Conservation (phyloP, 495 filamentous ascomycete species). For the Talaromyces thailandensis region DNA sequence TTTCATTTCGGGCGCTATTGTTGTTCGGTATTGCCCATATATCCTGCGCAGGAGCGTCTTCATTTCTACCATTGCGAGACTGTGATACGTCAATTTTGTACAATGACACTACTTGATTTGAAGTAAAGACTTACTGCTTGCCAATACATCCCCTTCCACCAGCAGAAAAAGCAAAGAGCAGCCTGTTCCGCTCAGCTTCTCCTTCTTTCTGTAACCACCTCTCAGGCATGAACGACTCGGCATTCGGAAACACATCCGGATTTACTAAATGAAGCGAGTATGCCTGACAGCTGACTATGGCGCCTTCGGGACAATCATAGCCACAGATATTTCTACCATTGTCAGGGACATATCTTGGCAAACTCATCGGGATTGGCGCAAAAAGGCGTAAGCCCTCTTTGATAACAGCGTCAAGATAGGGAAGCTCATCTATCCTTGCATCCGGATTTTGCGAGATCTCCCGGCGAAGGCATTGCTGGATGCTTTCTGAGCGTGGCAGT, state of each 20-base stretch:
- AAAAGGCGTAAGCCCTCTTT: conserved; percentile 64
- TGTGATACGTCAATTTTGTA: conserved; percentile 11
- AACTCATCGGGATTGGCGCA: conserved; percentile 57
- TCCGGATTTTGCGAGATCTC: conserved; percentile 53
- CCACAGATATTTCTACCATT: conserved; percentile 29
- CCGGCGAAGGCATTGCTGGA: conserved; percentile 37
- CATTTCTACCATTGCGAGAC: conserved; percentile 59
- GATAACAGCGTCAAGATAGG: conserved; percentile 56
- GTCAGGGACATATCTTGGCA: conserved; percentile 50
- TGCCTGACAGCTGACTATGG: conserved; percentile 58
- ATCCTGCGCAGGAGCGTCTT: conserved; percentile 48
- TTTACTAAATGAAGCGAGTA: conserved; percentile 58
- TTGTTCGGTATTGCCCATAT: conserved; percentile 47
- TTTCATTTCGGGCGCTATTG: conserved; percentile 41
- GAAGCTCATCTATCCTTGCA: conserved; percentile 56
- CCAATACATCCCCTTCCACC: conserved; percentile 37
- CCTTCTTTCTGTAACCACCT: conserved; percentile 51
- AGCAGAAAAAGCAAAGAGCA: conserved; percentile 36
- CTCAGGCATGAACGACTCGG: conserved; percentile 49
- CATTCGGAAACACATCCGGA: conserved; percentile 42
- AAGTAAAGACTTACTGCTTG: conserved; percentile 25
- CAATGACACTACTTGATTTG: background rate
- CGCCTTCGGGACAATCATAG: conserved; percentile 45
- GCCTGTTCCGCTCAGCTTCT: conserved; percentile 25
- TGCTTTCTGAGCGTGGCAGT: conserved; percentile 30